Evolutionary conservation across 441 rosid genomes (phyloP).

Genomic region (Francoa sonchifolia): DNA sequence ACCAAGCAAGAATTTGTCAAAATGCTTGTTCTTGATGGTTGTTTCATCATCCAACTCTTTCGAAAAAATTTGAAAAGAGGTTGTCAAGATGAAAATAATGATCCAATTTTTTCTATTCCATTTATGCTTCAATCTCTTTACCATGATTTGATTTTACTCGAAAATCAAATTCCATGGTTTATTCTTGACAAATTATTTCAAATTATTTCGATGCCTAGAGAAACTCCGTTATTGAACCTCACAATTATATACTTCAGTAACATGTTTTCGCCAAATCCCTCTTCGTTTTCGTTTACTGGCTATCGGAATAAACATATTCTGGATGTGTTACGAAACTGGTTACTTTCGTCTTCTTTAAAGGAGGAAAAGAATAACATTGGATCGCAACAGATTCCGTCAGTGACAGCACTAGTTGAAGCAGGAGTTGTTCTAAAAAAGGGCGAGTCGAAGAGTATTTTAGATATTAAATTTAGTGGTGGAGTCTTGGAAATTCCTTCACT

Average conservation of each 20-base stretch:
- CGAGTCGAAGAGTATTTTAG: conserved; percentile 9
- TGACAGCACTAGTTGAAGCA: conserved; percentile 9
- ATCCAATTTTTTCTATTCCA: conserved; percentile 20
- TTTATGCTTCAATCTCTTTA: conserved; percentile 12
- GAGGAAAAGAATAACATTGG: not conserved
- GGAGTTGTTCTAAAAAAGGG: conserved; percentile 18
- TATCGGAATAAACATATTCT: conserved; percentile 17
- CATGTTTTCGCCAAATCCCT: conserved; percentile 7
- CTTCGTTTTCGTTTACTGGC: too few species aligned
- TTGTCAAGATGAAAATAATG: not conserved
- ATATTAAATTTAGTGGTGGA: conserved; percentile 12
- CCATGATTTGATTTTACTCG: conserved; percentile 26
- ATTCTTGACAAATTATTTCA: conserved; percentile 21
- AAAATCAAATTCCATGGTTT: conserved; percentile 27
- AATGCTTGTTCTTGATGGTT: conserved; percentile 22
- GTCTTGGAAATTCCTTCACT: conserved; percentile 18
- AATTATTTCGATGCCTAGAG: conserved; percentile 2
- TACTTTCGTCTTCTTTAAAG: conserved; percentile 1
- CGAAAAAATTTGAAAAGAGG: not conserved
- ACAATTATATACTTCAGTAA: conserved; percentile 10
- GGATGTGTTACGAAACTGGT: conserved; percentile 12
- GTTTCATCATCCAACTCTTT: conserved; percentile 16
- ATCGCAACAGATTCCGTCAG: conserved; percentile 17
- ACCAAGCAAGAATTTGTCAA: conserved; percentile 4
- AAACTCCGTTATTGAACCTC: conserved; percentile 11